A percentile compares a stretch with the other conserved stretches of the same genome.
phyloP scores from a whole-genome alignment of 495 filamentous ascomycete species.

The Schizothecium vesticola region DNA sequence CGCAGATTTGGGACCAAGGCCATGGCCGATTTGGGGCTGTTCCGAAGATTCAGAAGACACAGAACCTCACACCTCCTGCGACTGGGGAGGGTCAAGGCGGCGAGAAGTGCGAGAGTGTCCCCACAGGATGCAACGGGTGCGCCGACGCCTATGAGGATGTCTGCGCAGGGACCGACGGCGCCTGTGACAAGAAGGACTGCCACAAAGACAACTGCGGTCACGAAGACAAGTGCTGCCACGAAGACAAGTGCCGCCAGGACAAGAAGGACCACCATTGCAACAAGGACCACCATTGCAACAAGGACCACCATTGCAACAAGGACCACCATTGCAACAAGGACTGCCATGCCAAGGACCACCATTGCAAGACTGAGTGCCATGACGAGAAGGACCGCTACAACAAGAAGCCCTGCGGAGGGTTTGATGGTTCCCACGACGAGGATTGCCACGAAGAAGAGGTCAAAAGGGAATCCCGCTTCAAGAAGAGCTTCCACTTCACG shows the following conservation, averaged over 20 bases:
- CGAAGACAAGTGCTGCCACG: not conserved
- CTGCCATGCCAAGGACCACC: not conserved
- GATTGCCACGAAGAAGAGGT: not conserved
- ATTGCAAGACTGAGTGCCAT: not conserved
- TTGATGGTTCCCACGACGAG: not conserved
- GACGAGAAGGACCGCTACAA: not conserved
- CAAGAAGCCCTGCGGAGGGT: not conserved
- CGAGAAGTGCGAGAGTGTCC: not conserved
- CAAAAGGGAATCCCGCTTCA: not conserved
- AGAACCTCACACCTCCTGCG: constrained; percentile 41
- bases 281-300: too few relatives aligned
- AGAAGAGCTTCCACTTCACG: not conserved
- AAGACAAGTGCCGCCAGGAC: not conserved
- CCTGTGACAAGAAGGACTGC: not conserved
- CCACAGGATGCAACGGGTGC: not conserved
- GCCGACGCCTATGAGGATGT: not conserved
- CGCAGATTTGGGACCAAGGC: constrained; percentile 70
- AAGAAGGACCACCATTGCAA: not conserved
- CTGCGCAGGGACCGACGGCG: not conserved
- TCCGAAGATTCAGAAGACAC: constrained; percentile 53
- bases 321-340: too few relatives aligned
- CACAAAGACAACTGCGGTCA: not conserved
- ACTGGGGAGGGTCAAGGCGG: constrained; percentile 5
- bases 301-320: too few relatives aligned
- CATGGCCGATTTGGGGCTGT: constrained; percentile 66